phyloP scores from a whole-genome alignment of 306 rosid genomes.

The Hippophae gyantsensis region DNA sequence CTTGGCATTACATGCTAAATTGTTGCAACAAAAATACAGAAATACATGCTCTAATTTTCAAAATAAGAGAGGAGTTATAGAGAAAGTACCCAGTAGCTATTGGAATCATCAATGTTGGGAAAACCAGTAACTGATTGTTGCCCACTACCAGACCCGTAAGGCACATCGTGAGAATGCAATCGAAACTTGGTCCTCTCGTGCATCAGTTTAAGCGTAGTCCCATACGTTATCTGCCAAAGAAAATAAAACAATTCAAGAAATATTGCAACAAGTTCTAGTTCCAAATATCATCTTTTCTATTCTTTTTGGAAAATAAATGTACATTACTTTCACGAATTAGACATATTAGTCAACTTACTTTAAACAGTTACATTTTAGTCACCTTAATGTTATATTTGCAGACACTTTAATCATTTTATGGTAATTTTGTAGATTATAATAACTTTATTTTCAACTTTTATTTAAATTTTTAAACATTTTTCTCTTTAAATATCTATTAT shows the following conservation, averaged over 20 bases:
- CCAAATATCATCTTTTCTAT: not conserved
- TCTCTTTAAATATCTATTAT: too few species aligned
- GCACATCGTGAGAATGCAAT: slow-evolving; percentile 95
- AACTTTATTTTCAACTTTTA: too few species aligned
- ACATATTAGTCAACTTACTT: too few species aligned
- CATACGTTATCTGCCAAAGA: slow-evolving; percentile 61
- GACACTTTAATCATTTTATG: too few species aligned
- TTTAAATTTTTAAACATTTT: too few species aligned
- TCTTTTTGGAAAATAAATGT: too few species aligned
- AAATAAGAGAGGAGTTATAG: not conserved
- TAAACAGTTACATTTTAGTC: too few species aligned
- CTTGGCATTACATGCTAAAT: too few species aligned
- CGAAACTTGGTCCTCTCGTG: slow-evolving; percentile 85
- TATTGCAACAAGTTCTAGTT: not conserved
- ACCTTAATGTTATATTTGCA: too few species aligned
- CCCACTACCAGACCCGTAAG: slow-evolving; percentile 99
- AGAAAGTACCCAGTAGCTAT: slow-evolving; percentile 82
- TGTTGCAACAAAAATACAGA: too few species aligned
- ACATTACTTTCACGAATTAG: too few species aligned
- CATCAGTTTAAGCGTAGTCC: slow-evolving; percentile 77
- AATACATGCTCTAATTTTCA: not conserved
- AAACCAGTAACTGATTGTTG: slow-evolving; percentile 98
- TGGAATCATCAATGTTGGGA: slow-evolving; percentile 75
- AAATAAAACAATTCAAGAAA: not conserved
- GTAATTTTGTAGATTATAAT: too few species aligned